Base-by-base conservation (phyloP, 768 basidiomycete species). In the Trametes cinnabarina region DNA sequence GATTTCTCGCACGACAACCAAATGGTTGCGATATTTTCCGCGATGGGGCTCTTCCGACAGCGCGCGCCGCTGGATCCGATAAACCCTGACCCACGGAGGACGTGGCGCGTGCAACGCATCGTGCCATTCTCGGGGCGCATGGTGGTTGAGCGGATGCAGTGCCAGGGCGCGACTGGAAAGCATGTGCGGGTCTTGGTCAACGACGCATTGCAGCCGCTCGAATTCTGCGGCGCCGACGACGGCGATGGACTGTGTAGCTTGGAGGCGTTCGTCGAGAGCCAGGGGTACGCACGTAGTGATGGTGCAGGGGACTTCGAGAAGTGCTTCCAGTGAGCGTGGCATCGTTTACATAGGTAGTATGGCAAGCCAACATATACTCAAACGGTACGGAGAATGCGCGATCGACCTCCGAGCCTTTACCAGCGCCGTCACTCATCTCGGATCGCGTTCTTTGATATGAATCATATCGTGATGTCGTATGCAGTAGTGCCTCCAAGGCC, bases 1-100 rank as follows among this genome's bases (percentile, higher is more conserved):
- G 92, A 94, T 72, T 93, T 94, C 69, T 83, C 88, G 8, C 92
- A 94, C 68, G 92, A 94, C 68, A 91, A 93, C 69, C 77, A 88
- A 66, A 90, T 95, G 83, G 75, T 90, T 39, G 85, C 90, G 34
- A 87, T 94, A 47, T 88, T 85, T 62, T 67, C 79, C 71, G 73
- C 90, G 67, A 55, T 83, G 71, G 92, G 81, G 14, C 67, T 74
- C 35, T 74, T 72, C 66, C 59, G 57, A 51, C 61, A 68, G 41
- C 34, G 39, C 23, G 62, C 35, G 54, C 63, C 62, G 28, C 69
- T 70, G n/a, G 56, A 69, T 58, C 67, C 72, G 20, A 55, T 25
- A 40, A 40, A 57, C 7, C 59, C 65, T 34, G 61, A 68, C 50
- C 46, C 59, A 26, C 41, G 51, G 5, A 58, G 71, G 20, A 66